These are phyloP conservation scores for Zea luxurians DNA, from an alignment of 176 grass and related monocot genomes.

Conservation along the genomic window DNA sequence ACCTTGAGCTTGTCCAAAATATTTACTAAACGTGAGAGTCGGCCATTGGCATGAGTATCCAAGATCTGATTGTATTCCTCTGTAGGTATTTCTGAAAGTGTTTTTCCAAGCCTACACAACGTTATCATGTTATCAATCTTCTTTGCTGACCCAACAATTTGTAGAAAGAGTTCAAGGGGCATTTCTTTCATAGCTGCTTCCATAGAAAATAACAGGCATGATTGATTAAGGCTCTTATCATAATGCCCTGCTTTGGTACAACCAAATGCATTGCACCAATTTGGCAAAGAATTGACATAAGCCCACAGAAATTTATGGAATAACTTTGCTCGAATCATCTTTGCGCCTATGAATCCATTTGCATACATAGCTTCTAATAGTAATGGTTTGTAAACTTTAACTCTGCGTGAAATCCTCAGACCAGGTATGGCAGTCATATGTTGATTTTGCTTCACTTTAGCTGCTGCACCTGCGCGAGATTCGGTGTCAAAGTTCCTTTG, in stretches of 20 bases:
- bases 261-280: slow-evolving; percentile 48
- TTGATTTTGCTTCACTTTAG: slow-evolving; percentile 64
- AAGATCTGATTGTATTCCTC: slow-evolving; percentile 75
- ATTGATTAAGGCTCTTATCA: slow-evolving; percentile 48
- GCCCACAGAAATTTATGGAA: slow-evolving; percentile 89
- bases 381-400: slow-evolving; percentile 62
- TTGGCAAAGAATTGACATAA: slow-evolving; percentile 62
- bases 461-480: slow-evolving; percentile 55
- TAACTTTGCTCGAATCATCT: slow-evolving; percentile 90
- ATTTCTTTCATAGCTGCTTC: slow-evolving; percentile 75
- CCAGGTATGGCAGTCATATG: slow-evolving; percentile 45
- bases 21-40: slow-evolving; percentile 78
- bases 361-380: slow-evolving; percentile 73
- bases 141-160: slow-evolving; percentile 90
- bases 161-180: slow-evolving; percentile 89
- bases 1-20: slow-evolving; percentile 91
- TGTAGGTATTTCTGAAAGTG: slow-evolving; percentile 70
- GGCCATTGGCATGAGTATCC: slow-evolving; percentile 62
- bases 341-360: slow-evolving; percentile 87
- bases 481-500: slow-evolving; percentile 78
- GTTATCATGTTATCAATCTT: slow-evolving; percentile 82
- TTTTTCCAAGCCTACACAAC: slow-evolving; percentile 67
- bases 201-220: slow-evolving; percentile 71
- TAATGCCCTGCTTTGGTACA: slow-evolving; percentile 42
- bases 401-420: slow-evolving; percentile 47